These are phyloP conservation scores for Scorias spongiosa DNA, from an alignment of 2,329 filamentous ascomycete species.

Conservation along the genomic window DNA sequence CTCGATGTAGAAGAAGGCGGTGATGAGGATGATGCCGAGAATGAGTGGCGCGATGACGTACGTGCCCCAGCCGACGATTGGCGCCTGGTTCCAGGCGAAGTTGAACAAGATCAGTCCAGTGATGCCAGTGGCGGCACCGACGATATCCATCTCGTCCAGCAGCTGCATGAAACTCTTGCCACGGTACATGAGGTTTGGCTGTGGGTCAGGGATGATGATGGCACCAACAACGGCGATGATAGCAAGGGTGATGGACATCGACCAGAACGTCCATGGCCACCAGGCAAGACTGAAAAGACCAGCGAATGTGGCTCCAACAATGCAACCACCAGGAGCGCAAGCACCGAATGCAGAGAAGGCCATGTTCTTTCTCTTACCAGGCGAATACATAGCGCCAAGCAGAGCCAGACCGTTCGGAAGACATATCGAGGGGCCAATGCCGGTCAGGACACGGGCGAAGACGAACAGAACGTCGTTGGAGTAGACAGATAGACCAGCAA, in stretches of 20 bases:
- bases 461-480: constrained; percentile 22
- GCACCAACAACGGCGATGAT: constrained; percentile 22
- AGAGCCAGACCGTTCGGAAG: constrained; percentile 51
- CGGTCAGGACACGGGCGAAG: constrained; percentile 20
- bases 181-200: constrained; percentile 9
- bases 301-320: constrained; percentile 28
- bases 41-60: constrained; percentile 44
- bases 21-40: constrained; percentile 39
- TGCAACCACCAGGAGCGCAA: constrained; percentile 30
- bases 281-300: constrained; percentile 28
- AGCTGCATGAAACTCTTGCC: constrained; percentile 8
- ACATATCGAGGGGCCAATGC: constrained; percentile 46
- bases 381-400: constrained; percentile 41
- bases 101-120: constrained; percentile 46
- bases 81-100: constrained; percentile 52
- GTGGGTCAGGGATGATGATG: constrained; percentile 25
- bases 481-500: constrained; percentile 31
- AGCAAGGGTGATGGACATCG: constrained; percentile 25
- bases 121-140: constrained; percentile 36
- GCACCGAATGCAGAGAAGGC: constrained; percentile 40
- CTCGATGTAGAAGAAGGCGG: constrained; percentile 40
- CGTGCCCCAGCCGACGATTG: constrained; percentile 42
- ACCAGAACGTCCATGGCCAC: constrained; percentile 39
- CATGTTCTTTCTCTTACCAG: constrained; percentile 44
- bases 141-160: constrained; percentile 25